Evolutionary conservation across 371 early-diverging fungal genomes (phyloP).

Genomic region (Circinella umbellata): DNA sequence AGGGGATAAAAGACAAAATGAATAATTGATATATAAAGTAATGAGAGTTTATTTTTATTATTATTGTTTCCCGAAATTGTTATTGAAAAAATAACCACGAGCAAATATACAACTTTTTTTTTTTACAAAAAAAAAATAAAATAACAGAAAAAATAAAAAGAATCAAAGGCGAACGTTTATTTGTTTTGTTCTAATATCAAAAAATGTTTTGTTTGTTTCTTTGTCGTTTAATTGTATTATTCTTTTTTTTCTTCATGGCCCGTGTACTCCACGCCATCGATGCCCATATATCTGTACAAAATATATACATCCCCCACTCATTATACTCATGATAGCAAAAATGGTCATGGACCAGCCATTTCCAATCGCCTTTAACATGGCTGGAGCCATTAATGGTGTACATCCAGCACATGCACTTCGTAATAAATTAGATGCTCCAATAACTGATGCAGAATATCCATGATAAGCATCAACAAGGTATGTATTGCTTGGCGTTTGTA

Average conservation of each 20-base stretch:
- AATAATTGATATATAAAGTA: too few relatives aligned
- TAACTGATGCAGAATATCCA: conserved; percentile 46
- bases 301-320: conserved; percentile 40
- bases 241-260: not conserved
- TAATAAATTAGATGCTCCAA: conserved; percentile 48
- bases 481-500: conserved; percentile 51
- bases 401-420: conserved; percentile 44
- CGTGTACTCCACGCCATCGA: conserved; percentile 22
- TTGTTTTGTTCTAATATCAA: not conserved
- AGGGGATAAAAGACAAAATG: not conserved
- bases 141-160: not conserved
- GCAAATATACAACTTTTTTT: conserved; percentile 11
- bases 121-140: not conserved
- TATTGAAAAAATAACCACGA: conserved; percentile 8
- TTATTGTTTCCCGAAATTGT: not conserved
- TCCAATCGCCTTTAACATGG: conserved; percentile 35
- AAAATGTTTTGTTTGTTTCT: not conserved
- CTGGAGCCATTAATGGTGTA: conserved; percentile 48
- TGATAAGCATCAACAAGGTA: conserved; percentile 51
- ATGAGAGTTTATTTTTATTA: not conserved
- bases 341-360: conserved; percentile 57
- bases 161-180: not conserved
- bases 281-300: conserved; percentile 26
- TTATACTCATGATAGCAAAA: conserved; percentile 28
- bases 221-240: not conserved